A percentile compares a stretch with the other conserved stretches of the same genome.
Conservation (phyloP, 176 grass and related monocot species). For the Eleusine indica region DNA sequence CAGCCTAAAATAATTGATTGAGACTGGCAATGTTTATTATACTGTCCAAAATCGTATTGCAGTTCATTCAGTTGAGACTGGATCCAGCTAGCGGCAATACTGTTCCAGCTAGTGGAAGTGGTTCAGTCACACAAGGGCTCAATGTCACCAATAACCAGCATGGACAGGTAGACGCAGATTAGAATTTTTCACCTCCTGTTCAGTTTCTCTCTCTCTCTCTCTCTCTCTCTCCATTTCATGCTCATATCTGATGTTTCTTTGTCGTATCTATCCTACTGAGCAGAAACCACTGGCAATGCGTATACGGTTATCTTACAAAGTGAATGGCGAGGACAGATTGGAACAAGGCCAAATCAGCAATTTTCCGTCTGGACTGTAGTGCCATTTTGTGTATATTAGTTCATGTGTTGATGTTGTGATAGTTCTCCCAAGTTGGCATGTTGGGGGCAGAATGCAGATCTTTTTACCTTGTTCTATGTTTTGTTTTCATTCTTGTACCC, state of each 20-base stretch:
- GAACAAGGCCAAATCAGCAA: constrained; percentile 96
- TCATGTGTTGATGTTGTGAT: constrained; percentile 38
- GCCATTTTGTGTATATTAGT: constrained; percentile 29
- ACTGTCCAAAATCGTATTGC: constrained; percentile 26
- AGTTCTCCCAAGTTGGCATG: constrained; percentile 19
- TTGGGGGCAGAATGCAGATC: constrained; percentile 2
- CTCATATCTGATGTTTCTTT: constrained; percentile 23
- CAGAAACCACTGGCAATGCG: constrained; percentile 94
- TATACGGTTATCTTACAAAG: constrained; percentile 82
- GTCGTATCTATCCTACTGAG: constrained; percentile 7
- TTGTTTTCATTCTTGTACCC: constrained; percentile 24
- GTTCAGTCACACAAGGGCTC: constrained; percentile 72
- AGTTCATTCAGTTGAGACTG: constrained; percentile 85
- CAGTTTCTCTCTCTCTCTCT: background rate
- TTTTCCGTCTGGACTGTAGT: constrained; percentile 81
- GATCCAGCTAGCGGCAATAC: constrained; percentile 79
- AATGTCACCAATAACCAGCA: constrained; percentile 79
- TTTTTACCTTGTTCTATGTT: constrained; percentile 1
- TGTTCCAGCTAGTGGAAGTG: constrained; percentile 69
- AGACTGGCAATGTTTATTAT: constrained; percentile 28
- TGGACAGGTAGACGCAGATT: constrained; percentile 67
- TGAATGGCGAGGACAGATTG: constrained; percentile 81
- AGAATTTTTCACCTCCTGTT: background rate
- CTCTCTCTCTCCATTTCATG: background rate
- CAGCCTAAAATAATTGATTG: constrained; percentile 10